These are phyloP conservation scores for Rubus parviflorus DNA, from an alignment of 306 rosid species.

Conservation along the genomic window DNA sequence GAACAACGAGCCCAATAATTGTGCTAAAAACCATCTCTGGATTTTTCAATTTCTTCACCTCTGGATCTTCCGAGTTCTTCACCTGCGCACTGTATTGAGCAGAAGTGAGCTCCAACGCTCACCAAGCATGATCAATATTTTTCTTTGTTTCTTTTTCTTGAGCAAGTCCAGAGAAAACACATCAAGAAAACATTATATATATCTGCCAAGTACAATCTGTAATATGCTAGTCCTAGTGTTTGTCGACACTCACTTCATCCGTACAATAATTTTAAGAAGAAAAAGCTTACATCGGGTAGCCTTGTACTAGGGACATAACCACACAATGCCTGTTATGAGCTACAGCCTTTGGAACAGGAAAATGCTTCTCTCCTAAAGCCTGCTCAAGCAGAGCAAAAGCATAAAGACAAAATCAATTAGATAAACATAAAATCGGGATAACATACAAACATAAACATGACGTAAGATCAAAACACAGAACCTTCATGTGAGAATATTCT, in stretches of 20 bases:
- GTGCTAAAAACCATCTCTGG: constrained; percentile 77
- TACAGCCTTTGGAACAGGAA: constrained; percentile 81
- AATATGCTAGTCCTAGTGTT: not conserved
- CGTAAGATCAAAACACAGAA: constrained; percentile 17
- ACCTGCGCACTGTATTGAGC: constrained; percentile 70
- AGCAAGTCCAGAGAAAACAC: not conserved
- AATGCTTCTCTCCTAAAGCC: constrained; percentile 84
- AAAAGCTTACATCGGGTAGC: constrained; percentile 77
- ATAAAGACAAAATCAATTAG: constrained; percentile 19
- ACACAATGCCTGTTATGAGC: constrained; percentile 90
- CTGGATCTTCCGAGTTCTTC: constrained; percentile 23
- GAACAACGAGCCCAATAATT: constrained; percentile 68
- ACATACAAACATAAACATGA: not conserved
- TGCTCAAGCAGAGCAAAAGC: constrained; percentile 32
- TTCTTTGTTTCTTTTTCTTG: not conserved
- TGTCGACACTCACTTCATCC: not conserved
- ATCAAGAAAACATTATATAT: not conserved
- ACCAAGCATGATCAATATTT: not conserved
- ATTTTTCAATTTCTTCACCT: constrained; percentile 51
- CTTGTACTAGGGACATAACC: constrained; percentile 88
- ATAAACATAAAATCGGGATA: constrained; percentile 1
- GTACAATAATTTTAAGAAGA: not conserved
- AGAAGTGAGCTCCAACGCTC: constrained; percentile 13
- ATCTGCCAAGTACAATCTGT: not conserved
- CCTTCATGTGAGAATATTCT: constrained; percentile 96